Conservation (phyloP, 768 basidiomycete genomes). For the Russula griseocarnosa region DNA sequence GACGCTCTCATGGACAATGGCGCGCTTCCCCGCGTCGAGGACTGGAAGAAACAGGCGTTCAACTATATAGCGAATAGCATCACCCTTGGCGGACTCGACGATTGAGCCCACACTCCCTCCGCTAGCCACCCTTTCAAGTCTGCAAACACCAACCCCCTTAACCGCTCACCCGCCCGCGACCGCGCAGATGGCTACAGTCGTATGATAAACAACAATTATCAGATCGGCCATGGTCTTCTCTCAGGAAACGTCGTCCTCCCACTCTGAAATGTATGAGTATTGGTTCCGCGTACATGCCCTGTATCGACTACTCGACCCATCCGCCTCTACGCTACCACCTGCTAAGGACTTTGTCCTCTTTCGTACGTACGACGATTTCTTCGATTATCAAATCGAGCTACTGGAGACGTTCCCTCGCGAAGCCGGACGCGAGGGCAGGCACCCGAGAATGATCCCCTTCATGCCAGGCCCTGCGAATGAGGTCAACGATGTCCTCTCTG, state of each 20-base stretch:
- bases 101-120: constrained; percentile 39
- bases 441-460: constrained; percentile 80
- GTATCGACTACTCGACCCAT: constrained; percentile 74
- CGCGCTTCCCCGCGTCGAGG: constrained; percentile 92
- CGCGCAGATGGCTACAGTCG: constrained; percentile 28
- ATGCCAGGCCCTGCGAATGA: constrained; percentile 93
- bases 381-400: constrained; percentile 90
- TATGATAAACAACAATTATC: constrained; percentile 33
- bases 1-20: constrained; percentile 78
- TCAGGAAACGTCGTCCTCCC: constrained; percentile 91
- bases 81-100: constrained; percentile 86
- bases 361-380: constrained; percentile 96
- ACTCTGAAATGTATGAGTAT: constrained; percentile 91
- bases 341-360: constrained; percentile 84
- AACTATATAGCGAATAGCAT: constrained; percentile 96
- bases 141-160: constrained; percentile 10
- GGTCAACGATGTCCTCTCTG: constrained; percentile 81
- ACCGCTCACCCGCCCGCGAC: constrained; percentile 22
- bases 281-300: constrained; percentile 94
- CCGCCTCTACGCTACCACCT: constrained; percentile 56
- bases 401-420: constrained; percentile 86
- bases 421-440: constrained; percentile 70
- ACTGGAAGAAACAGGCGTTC: constrained; percentile 95
- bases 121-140: constrained; percentile 6
- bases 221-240: constrained; percentile 62